Conservation (phyloP, 805 yeast genomes). For the Zygosaccharomyces bisporus region DNA sequence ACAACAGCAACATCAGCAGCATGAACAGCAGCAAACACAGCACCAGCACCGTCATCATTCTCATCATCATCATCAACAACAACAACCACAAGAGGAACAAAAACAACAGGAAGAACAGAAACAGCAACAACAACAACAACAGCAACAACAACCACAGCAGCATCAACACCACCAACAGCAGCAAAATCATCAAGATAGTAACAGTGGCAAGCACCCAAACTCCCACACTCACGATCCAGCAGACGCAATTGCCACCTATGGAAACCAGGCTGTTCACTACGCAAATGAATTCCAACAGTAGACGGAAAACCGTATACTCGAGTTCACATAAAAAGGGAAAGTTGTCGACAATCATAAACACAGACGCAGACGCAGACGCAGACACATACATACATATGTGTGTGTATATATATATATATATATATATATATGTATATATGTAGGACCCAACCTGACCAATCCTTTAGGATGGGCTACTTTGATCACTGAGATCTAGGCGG, state of each 20-base stretch:
- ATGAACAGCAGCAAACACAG: constrained; percentile 1
- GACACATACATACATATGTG: too few species aligned
- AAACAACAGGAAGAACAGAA: constrained; percentile 3
- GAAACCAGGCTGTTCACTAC: constrained; percentile 35
- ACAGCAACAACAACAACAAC: constrained; percentile 1
- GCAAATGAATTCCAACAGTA: constrained; percentile 34
- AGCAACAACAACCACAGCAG: constrained; percentile 1
- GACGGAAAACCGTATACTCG: too few species aligned
- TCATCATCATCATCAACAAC: constrained; percentile 2
- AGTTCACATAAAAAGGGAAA: constrained; percentile 13
- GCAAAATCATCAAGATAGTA: constrained; percentile 1
- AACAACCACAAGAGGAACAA: not conserved
- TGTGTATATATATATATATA: constrained; percentile 4
- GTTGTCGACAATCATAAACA: too few species aligned
- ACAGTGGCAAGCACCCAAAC: constrained; percentile 8
- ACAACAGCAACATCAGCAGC: not conserved
- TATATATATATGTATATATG: not conserved
- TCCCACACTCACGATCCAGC: constrained; percentile 12
- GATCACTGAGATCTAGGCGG: constrained; percentile 4
- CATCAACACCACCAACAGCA: constrained; percentile 1
- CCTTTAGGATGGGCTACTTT: constrained; percentile 1
- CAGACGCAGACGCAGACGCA: too few species aligned
- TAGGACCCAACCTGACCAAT: not conserved
- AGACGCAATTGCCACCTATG: constrained; percentile 30
- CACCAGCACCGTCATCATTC: not conserved